Evolutionary conservation across 2,329 filamentous ascomycete species (phyloP).

Genomic region (Huntiella moniliformis): DNA sequence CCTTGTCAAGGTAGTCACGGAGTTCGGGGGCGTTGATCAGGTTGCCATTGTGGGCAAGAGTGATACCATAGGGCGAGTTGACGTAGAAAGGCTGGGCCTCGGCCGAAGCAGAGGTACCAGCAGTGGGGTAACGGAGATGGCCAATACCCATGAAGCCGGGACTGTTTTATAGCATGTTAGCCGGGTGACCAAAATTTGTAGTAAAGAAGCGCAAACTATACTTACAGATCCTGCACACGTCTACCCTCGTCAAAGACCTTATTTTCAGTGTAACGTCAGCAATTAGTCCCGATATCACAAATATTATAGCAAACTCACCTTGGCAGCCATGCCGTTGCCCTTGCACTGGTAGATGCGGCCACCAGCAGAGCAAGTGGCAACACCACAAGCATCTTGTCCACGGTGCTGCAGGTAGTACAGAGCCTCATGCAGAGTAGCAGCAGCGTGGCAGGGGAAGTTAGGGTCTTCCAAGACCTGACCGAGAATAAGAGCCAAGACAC

Average conservation of each 20-base stretch:
- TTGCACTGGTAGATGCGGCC: constrained; percentile 80
- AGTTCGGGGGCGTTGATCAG: constrained; percentile 59
- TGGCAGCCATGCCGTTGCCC: constrained; percentile 71
- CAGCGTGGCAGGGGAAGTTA: constrained; percentile 22
- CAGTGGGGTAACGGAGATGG: constrained; percentile 78
- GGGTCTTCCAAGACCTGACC: constrained; percentile 29
- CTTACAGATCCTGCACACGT: constrained; percentile 20
- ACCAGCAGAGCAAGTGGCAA: constrained; percentile 50
- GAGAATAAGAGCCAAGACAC: constrained; percentile 41
- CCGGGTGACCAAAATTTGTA: constrained; percentile 21
- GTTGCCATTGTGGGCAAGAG: constrained; percentile 73
- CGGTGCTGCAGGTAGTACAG: constrained; percentile 52
- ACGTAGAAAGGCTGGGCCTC: constrained; percentile 85
- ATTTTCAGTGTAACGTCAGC: constrained; percentile 17
- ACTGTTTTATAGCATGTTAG: constrained; percentile 24
- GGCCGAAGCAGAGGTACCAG: constrained; percentile 53
- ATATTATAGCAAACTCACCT: constrained; percentile 21
- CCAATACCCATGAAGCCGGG: constrained; percentile 71
- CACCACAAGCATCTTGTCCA: constrained; percentile 77
- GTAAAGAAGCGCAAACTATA: not conserved
- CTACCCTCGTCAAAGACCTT: constrained; percentile 66
- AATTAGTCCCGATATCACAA: not conserved
- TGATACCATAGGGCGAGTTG: constrained; percentile 69
- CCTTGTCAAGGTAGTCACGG: constrained; percentile 51
- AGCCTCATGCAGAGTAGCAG: constrained; percentile 49